Base-by-base conservation (phyloP, 306 rosid genomes). In the Astragalus glycyphyllos region DNA sequence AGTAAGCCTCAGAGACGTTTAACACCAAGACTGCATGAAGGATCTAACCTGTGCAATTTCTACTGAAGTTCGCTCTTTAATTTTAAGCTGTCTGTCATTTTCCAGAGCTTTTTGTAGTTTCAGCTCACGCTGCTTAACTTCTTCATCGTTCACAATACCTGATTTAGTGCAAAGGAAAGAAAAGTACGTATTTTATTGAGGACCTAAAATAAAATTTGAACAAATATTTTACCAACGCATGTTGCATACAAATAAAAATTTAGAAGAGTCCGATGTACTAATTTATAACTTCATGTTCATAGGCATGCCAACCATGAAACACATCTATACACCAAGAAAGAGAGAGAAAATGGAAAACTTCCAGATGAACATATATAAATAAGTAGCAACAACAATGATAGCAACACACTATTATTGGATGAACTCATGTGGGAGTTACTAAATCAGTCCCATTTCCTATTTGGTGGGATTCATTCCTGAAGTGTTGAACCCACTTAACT, bases 1-100 rank as follows among this genome's bases (percentile, higher is more conserved):
- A 26, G 58, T 13, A 48, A 41, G 32, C 34, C 15, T 71, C 32
- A 58, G 53, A 64, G 57, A 68, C 15, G 34, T 54, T 66, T 32
- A 73, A 53, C 70, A n/a, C 54, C 17, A 79, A 80, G 20, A 82
- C 48, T 69, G 73, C 70, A 58, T 45, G 16, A 56, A 76, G 55
- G 65, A 73, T 71, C 79, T 66, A 62, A 88, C 98, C 92, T 90
- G 98, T 12, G 94, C 94, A 80, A 93, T 78, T 81, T 90, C 97
- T 26, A 88, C 79, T 45, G 85, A 69, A 47, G 85, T 70, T 50
- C 85, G 83, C 59, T 84, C 84, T 83, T 90, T 88, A 79, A 88
- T 79, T 73, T 75, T 86, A 82, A 85, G 87, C 64, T 78, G 75
- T 60, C 55, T 58, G 65, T 87, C 96, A 57, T 71, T 80, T 84